Conservation (phyloP, 495 filamentous ascomycete species). For the Articulospora tetracladia region DNA sequence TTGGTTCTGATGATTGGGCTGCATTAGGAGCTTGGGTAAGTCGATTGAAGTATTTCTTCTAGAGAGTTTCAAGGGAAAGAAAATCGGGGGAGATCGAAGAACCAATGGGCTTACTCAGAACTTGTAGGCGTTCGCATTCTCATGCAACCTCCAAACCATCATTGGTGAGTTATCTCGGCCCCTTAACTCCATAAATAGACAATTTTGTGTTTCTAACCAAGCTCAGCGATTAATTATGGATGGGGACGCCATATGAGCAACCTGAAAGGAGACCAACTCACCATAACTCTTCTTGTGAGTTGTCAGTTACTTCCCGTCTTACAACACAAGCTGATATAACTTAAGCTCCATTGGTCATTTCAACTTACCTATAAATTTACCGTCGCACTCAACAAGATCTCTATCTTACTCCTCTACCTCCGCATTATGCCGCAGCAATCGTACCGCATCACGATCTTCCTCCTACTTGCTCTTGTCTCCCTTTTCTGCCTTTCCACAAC, state of each 20-base stretch:
- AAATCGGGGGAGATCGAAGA: too few species aligned
- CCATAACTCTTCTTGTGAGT: slow-evolving; percentile 2
- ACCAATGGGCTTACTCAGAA: too few species aligned
- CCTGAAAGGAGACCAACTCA: not conserved
- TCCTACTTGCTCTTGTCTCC: not conserved
- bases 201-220: too few species aligned
- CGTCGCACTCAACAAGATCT: slow-evolving; percentile 3
- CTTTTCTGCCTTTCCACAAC: slow-evolving; percentile 29
- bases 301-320: not conserved
- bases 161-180: not conserved
- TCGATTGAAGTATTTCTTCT: not conserved
- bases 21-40: slow-evolving; percentile 3
- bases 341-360: slow-evolving; percentile 8
- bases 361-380: slow-evolving; percentile 8
- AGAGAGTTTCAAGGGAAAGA: too few species aligned
- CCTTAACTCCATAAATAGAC: too few species aligned
- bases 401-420: slow-evolving; percentile 6
- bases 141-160: slow-evolving; percentile 1
- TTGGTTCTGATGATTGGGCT: slow-evolving; percentile 8
- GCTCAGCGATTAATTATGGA: not conserved
- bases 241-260: slow-evolving; percentile 6
- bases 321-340: not conserved
- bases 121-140: slow-evolving; percentile 1
- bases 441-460: not conserved
- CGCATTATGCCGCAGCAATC: slow-evolving; percentile 7